Evolutionary conservation across 768 basidiomycete species (phyloP), one percentile per base, ranked within the genome.

Genomic region (Kwoniella bestiolae): DNA sequence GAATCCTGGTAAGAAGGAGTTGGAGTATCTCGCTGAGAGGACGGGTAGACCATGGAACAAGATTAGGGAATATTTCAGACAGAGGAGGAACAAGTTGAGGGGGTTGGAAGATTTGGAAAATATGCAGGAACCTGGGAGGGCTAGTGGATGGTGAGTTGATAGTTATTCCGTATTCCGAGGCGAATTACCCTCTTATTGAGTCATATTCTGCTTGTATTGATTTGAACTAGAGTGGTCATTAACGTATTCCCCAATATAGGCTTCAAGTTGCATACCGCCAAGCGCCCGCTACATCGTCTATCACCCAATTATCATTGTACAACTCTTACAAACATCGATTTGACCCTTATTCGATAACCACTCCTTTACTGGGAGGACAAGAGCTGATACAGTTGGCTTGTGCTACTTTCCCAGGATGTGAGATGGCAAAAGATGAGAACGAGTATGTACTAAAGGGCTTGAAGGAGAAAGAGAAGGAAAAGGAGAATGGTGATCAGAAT

Each of bases 51-150:
- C 68, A 2, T 75, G 72, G 72, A 67, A 56, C 32, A 78, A 74
- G 61, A 72, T 77, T 28, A 59, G 75, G 49, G 73, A 77, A 63
- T 77, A 77, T 56, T 78, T 78, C 56, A 62, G 77, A 51, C 77
- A 78, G 60, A 28, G 77, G 25, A 60, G 77, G 56, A 74, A 78
- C 61, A 76, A 78, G 70, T 49, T 76, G 56, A 66, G 77, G 53
- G 77, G 77, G 0, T 29, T 78, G 44, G 70, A 52, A 8, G 73
- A 69, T 56, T 32, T 78, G 34, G 77, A 76, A 32, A 44, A 21
- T 4, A 72, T 76, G 72, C 65, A 72, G 38, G 77, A 78, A 50
- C 77, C 77, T 3, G 73, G 70, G 23, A 56, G 77, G 35, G 77
- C 77, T 11, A 66, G 65, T 21, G 69, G 72, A 50, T 78, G 77